These are phyloP conservation scores for Clarireedia hainanense DNA, from an alignment of 2,329 filamentous ascomycete species.

Conservation along the genomic window DNA sequence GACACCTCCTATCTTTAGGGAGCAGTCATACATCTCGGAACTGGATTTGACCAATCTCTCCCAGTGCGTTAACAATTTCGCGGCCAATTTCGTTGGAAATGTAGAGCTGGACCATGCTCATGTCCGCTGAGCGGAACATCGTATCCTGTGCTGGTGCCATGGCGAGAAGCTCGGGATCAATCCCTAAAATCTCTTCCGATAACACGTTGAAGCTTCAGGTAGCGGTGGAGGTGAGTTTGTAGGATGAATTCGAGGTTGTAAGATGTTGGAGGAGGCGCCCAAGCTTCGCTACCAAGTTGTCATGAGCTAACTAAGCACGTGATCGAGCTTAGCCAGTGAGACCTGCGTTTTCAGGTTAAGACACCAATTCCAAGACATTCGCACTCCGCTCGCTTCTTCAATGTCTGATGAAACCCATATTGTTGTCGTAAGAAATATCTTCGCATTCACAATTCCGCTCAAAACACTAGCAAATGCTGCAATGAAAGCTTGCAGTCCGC, in stretches of 20 bases:
- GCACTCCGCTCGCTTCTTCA: too few relatives aligned
- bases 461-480: too few relatives aligned
- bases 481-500: too few relatives aligned
- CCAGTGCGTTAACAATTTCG: constrained; percentile 92
- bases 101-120: constrained; percentile 99
- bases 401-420: too few relatives aligned
- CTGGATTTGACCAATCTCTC: constrained; percentile 92
- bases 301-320: not conserved
- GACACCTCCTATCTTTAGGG: not conserved
- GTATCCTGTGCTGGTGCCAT: constrained; percentile 74
- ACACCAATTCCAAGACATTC: too few relatives aligned
- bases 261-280: constrained; percentile 1
- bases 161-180: constrained; percentile 17
- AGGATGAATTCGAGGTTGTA: constrained; percentile 1
- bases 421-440: too few relatives aligned
- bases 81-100: constrained; percentile 98
- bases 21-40: constrained; percentile 73
- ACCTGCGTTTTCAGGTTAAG: too few relatives aligned
- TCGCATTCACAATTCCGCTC: too few relatives aligned
- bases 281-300: constrained; percentile 3
- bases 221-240: not conserved
- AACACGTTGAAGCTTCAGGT: constrained; percentile 12
- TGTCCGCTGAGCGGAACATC: constrained; percentile 99
- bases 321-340: not conserved
- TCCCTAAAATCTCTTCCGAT: constrained; percentile 16